Percentiles rank a stretch among this genome's conserved stretches.
These are phyloP conservation scores for Firmiana major DNA, from an alignment of 345 rosid species.

Conservation along the genomic window DNA sequence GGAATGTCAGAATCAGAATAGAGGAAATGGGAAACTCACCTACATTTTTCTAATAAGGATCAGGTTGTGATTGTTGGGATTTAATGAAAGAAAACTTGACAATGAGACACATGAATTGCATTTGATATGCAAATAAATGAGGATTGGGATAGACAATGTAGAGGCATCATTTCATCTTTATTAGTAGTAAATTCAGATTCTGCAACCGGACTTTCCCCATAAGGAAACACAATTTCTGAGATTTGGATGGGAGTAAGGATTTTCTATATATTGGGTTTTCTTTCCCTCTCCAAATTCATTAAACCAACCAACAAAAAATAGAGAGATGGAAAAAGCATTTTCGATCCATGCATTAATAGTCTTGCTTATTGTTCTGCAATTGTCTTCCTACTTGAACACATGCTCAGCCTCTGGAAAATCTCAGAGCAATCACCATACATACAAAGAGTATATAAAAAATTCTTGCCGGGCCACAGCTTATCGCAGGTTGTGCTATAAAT, in stretches of 20 bases:
- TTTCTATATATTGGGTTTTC: not conserved
- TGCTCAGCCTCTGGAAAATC: conserved; percentile 10
- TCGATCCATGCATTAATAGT: not conserved
- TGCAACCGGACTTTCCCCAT: not conserved
- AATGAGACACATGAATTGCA: no score
- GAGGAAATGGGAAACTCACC: no score
- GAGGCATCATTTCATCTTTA: not conserved
- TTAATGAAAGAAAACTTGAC: no score
- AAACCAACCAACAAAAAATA: not conserved
- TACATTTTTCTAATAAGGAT: no score
- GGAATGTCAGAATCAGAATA: no score
- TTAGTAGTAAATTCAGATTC: not conserved
- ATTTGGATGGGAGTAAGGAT: not conserved
- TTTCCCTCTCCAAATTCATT: not conserved
- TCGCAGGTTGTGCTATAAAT: conserved; percentile 32
- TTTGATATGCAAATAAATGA: not conserved
- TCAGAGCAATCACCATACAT: not conserved
- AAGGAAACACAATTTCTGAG: not conserved
- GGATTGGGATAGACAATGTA: not conserved
- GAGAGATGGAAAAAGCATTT: not conserved
- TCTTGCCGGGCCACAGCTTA: conserved; percentile 35
- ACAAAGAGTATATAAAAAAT: conserved; percentile 19
- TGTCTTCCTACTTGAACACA: not conserved
- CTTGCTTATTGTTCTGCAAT: conserved; percentile 9
- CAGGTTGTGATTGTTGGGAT: no score